phyloP scores from a whole-genome alignment of 2,329 filamentous ascomycete genomes.

The Aureobasidium sp. region DNA sequence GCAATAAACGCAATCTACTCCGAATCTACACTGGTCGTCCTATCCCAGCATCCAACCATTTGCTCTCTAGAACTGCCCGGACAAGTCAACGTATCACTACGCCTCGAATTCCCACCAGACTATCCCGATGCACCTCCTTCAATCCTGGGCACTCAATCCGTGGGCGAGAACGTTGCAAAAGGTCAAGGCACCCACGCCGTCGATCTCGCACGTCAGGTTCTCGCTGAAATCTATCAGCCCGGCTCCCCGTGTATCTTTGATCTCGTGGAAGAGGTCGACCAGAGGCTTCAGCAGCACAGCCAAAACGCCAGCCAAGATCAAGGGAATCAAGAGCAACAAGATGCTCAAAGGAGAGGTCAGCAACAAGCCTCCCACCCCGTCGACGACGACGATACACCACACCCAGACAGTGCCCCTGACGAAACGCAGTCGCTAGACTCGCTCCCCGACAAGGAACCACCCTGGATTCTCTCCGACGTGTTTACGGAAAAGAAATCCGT shows the following conservation, averaged over 20 bases:
- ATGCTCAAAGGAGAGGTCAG: constrained; percentile 25
- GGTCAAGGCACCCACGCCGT: constrained; percentile 66
- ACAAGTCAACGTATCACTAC: constrained; percentile 44
- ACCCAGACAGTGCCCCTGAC: constrained; percentile 22
- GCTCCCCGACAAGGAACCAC: constrained; percentile 34
- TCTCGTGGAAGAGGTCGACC: constrained; percentile 55
- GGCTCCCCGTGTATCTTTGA: constrained; percentile 85
- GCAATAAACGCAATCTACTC: constrained; percentile 82
- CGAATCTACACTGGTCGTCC: constrained; percentile 46
- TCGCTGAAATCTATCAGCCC: constrained; percentile 58
- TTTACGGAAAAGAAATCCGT: constrained; percentile 77
- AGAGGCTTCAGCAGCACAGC: constrained; percentile 27
- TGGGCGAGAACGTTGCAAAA: constrained; percentile 54
- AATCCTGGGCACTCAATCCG: constrained; percentile 70
- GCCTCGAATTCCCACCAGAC: constrained; percentile 57
- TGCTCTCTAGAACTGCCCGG: constrained; percentile 61
- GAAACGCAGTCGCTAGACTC: constrained; percentile 25
- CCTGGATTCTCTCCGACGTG: constrained; percentile 68
- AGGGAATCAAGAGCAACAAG: constrained; percentile 21
- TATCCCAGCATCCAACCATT: constrained; percentile 22
- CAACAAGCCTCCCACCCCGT: not conserved
- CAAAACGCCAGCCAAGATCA: constrained; percentile 13
- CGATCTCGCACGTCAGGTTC: constrained; percentile 56
- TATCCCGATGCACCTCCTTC: constrained; percentile 70
- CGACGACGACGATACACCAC: not conserved